Base-by-base conservation (phyloP, 2,329 filamentous ascomycete genomes). In the Scytalidium sp. region DNA sequence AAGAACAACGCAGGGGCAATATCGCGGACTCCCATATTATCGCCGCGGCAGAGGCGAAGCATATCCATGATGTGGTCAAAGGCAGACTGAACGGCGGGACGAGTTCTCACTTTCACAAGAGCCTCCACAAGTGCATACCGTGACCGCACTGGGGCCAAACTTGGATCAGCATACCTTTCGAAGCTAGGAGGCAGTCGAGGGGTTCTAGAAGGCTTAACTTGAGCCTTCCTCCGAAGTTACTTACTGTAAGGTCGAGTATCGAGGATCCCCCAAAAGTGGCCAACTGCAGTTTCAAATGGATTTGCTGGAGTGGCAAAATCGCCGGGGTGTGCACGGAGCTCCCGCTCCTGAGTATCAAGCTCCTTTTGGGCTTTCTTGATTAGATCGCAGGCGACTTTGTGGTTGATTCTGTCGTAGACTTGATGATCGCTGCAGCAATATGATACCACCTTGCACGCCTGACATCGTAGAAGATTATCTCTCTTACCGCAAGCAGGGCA, bases 351-450 rank as follows among this genome's bases (percentile, higher is more conserved):
- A 4, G 51, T 15, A 2, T 64, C 59, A 15, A 73, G 51, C 1
- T 50, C 53, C 6, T 52, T 29, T 2, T 61, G 63, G 5, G 51
- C 49, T 32, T 66, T 65, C 49, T 66, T 68, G 59, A 74, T 62
- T 9, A 48, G 51, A 11, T 55, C 67, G 61, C 77, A 80, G 13
- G 46, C 56, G 9, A 29, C 29, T 54, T 73, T 73, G 63, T 80
- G 75, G 2, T 49, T 41, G 1, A 52, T 36, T 20, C 67, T 58
- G 54, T 78, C 59, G 2, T 57, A 43, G 0, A 47, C 46, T 60
- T 79, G 74, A 58, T 79, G 74, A 1, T 72, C 67, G 13, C 59
- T 58, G 44, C 67, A 59, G 61, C 77, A 80, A 62, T 80, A 80
- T 36, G 61, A 60, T 46, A 71, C 63, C 1, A 66, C 68, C 40